Percentiles rank a stretch among this genome's conserved stretches.
These are phyloP conservation scores for Mycena rebaudengoi DNA, from an alignment of 768 basidiomycete genomes.

Conservation along the genomic window DNA sequence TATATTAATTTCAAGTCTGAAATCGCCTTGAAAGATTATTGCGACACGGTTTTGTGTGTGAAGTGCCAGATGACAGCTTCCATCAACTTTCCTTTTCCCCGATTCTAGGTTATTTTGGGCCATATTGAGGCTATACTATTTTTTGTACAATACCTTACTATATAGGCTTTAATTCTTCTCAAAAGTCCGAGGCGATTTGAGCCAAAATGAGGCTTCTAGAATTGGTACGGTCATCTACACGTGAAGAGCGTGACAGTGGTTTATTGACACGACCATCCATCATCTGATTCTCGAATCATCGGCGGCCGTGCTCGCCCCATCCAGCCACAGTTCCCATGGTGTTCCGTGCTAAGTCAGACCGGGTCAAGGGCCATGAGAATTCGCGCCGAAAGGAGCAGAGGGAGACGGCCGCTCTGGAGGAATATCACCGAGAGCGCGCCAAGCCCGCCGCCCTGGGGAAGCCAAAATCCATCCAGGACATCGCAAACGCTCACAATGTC, in stretches of 20 bases:
- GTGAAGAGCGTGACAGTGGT: not conserved
- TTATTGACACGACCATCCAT: not conserved
- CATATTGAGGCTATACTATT: not conserved
- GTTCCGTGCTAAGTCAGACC: not conserved
- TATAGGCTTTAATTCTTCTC: not conserved
- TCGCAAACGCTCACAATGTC: not conserved
- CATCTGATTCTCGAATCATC: too few relatives aligned
- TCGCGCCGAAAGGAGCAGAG: not conserved
- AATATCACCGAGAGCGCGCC: not conserved
- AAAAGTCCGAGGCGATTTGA: not conserved
- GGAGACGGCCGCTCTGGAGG: not conserved
- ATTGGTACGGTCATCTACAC: not conserved
- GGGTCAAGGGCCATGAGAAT: not conserved
- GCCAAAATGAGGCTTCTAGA: not conserved
- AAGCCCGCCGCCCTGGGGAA: not conserved
- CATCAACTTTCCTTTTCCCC: conserved; percentile 1
- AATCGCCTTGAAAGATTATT: not conserved
- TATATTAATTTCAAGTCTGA: not conserved
- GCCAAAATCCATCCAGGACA: not conserved
- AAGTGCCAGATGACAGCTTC: too few relatives aligned
- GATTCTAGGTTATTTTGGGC: not conserved
- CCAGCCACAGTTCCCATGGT: not conserved
- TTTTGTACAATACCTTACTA: not conserved
- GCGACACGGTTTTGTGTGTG: not conserved
- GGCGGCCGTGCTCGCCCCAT: not conserved